Evolutionary conservation across 2,329 filamentous ascomycete genomes (phyloP).

Genomic region (Cercospora berteroae): DNA sequence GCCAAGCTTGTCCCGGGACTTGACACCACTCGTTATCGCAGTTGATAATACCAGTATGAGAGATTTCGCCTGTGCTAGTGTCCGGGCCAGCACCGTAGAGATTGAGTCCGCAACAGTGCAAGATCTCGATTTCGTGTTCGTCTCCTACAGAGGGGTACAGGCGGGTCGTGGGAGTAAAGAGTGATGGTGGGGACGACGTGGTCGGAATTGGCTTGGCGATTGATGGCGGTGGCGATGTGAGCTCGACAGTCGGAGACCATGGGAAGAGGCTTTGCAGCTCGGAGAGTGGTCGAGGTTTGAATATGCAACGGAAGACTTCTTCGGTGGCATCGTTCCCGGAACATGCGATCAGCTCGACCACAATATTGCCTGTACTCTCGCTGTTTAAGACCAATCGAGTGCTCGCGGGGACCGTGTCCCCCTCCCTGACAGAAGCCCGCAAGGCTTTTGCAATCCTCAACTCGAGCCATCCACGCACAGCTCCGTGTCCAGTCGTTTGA

Average conservation of each 20-base stretch:
- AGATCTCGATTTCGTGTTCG: neutral
- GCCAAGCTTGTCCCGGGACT: neutral
- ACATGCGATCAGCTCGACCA: neutral
- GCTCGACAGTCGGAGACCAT: neutral
- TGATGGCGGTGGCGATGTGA: neutral
- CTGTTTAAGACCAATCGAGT: neutral
- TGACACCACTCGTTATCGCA: constrained; percentile 10
- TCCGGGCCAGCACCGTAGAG: neutral
- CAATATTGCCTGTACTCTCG: neutral
- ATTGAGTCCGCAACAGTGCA: neutral
- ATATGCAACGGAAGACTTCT: neutral
- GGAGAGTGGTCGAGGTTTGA: neutral
- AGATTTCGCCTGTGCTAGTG: neutral
- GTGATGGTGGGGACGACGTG: neutral
- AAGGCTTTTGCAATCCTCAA: neutral
- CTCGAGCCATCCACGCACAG: neutral
- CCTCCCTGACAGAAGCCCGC: neutral
- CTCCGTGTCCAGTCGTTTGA: neutral
- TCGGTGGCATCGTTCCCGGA: neutral
- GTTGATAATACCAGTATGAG: neutral
- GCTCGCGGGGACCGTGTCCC: neutral
- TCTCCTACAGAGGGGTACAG: neutral
- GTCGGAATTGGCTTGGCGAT: neutral
- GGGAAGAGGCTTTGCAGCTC: neutral
- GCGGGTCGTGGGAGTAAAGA: neutral